Evolutionary conservation across 2,329 filamentous ascomycete species (phyloP).

Genomic region (Ophioceras dolichostomum): DNA sequence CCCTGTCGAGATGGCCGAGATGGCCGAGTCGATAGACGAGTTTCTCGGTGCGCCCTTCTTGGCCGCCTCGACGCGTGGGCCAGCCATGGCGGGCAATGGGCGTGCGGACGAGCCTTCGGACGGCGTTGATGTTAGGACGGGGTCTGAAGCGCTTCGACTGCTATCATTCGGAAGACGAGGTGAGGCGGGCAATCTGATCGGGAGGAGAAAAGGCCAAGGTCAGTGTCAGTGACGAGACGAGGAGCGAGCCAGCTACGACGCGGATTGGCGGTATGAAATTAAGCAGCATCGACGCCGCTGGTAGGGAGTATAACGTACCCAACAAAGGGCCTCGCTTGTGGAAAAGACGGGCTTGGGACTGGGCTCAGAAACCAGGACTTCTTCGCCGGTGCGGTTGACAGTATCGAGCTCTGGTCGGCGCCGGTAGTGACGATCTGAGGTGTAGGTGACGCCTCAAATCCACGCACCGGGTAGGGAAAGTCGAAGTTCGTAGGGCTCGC

Average conservation of each 20-base stretch:
- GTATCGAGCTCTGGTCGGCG: no score
- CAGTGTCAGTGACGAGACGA: no score
- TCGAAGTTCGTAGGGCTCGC: conserved; percentile 22
- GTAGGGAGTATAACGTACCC: no score
- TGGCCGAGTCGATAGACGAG: conserved; percentile 86
- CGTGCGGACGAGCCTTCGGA: conserved; percentile 23
- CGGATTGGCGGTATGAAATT: no score
- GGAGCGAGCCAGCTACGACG: no score
- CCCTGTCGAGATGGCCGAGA: conserved; percentile 60
- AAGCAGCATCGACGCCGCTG: no score
- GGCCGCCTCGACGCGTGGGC: conserved; percentile 25
- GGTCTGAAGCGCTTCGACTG: conserved; percentile 30
- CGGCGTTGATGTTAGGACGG: conserved; percentile 29
- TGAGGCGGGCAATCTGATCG: conserved; percentile 6
- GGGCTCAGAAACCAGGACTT: no score
- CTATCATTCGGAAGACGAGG: conserved; percentile 35
- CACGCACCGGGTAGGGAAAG: conserved; percentile 18
- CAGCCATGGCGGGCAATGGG: conserved; percentile 32
- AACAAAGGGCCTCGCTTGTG: no score
- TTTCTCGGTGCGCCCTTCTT: conserved; percentile 50
- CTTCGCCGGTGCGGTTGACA: no score
- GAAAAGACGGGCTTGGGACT: no score
- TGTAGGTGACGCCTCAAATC: conserved; percentile 16
- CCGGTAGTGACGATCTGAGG: no score
- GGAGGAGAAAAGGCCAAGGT: no score